These are phyloP conservation scores for Powellomyces hirtus DNA, from an alignment of 192 early-diverging fungal species.

Conservation along the genomic window DNA sequence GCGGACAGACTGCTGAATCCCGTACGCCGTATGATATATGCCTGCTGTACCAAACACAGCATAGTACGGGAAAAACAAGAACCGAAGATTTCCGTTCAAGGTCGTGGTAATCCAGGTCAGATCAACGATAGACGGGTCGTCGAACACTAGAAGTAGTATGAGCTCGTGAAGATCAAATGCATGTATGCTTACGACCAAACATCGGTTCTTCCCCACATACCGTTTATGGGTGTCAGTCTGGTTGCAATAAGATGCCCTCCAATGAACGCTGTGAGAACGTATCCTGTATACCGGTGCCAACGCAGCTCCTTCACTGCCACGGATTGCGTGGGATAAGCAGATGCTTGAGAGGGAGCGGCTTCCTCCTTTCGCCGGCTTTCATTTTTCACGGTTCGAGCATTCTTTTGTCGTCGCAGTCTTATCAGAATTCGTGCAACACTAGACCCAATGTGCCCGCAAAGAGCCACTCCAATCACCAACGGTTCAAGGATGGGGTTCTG, in stretches of 20 bases:
- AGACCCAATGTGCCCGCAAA: conserved; percentile 5
- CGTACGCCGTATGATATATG: conserved; percentile 27
- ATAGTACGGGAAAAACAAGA: conserved; percentile 14
- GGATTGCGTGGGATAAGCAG: neutral
- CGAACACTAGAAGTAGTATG: neutral
- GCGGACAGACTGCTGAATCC: conserved; percentile 12
- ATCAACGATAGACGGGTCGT: conserved; percentile 30
- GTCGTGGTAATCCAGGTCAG: conserved; percentile 15
- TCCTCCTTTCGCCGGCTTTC: neutral
- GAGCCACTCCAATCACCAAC: conserved; percentile 10
- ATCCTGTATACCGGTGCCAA: conserved; percentile 19
- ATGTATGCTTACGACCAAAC: too few species aligned
- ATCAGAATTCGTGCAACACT: neutral
- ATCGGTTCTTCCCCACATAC: too few species aligned
- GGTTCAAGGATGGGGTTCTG: conserved; percentile 22
- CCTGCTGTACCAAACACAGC: conserved; percentile 22
- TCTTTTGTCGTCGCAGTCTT: neutral
- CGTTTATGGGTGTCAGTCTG: conserved; percentile 11
- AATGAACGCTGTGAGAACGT: conserved; percentile 12
- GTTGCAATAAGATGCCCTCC: conserved; percentile 20
- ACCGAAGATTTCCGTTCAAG: neutral
- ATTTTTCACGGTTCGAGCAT: too few species aligned
- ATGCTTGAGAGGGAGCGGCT: neutral
- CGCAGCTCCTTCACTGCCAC: conserved; percentile 6
- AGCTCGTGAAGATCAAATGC: too few species aligned